A percentile compares a stretch with the other conserved stretches of the same genome.
phyloP scores from a whole-genome alignment of 2,329 filamentous ascomycete species.

The Lizonia empirigonia region DNA sequence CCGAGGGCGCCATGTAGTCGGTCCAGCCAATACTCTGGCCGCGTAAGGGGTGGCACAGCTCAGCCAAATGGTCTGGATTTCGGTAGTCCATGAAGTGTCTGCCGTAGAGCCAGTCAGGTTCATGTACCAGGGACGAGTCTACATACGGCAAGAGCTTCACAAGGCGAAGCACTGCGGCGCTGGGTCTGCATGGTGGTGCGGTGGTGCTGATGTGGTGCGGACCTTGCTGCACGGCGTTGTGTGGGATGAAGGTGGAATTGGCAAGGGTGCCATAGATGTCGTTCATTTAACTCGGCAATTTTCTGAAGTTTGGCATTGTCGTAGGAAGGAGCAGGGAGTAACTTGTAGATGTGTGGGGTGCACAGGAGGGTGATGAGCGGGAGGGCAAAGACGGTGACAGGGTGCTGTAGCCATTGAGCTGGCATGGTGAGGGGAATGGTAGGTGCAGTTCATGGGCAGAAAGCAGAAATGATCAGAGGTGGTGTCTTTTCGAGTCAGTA shows the following conservation, averaged over 20 bases:
- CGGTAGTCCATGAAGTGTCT: constrained; percentile 21
- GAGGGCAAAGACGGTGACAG: constrained; percentile 13
- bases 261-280: constrained; percentile 20
- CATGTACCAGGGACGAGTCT: constrained; percentile 4
- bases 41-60: constrained; percentile 8
- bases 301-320: constrained; percentile 15
- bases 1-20: constrained; percentile 11
- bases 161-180: constrained; percentile 16
- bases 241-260: constrained; percentile 21
- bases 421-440: not conserved
- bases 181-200: constrained; percentile 13
- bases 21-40: constrained; percentile 2
- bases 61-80: constrained; percentile 6
- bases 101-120: constrained; percentile 20
- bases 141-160: constrained; percentile 26
- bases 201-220: constrained; percentile 23
- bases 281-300: constrained; percentile 19
- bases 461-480: not conserved
- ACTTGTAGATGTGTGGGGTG: constrained; percentile 8
- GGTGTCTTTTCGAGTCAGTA: not conserved
- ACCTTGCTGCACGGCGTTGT: constrained; percentile 18
- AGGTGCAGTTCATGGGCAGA: not conserved
- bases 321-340: constrained; percentile 7
- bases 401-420: constrained; percentile 17
- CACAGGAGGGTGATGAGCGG: constrained; percentile 11